Base-by-base conservation (phyloP, 108 stramenopile species). In the Ochromonas danica region DNA sequence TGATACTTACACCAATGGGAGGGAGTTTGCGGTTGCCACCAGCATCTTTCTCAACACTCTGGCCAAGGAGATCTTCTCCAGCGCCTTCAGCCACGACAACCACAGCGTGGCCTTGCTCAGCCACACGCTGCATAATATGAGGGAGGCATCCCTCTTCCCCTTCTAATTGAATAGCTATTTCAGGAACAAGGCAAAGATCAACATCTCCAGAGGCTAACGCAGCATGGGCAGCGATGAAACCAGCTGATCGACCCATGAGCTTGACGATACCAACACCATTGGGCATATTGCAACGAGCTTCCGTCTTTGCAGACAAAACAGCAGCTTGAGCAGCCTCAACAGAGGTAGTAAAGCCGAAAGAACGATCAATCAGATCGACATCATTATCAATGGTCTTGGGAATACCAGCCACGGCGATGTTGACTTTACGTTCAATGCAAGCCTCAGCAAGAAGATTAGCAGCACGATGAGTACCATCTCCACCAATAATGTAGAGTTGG, bases 1-100 rank as follows among this genome's bases (percentile, higher is more conserved):
- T 6, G 6, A 6, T 14, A 51, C 45, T 51, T 22, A 51, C 45
- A 45, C 95, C 97, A 81, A 98, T 96, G 39, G 90, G 78, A 6
- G 96, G 97, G 43, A 97, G 81, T 77, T 93, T 95, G 61, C 90
- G 90, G 85, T 98, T 96, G 6, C 97, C 97, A 83, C 94, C 91
- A 27, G 96, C 95, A 88, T 97, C 97, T 1, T 82, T 89, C 67
- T 95, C 94, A 0, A 90, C 92, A 67, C 87, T 90, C 43, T 82
- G 81, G 38, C 95, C 95, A 42, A 97, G 81, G 17, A 97, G 82
- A 61, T 97, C 97, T 86, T 97, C 95, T 0, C 97, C 97, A 1
- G 97, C 97, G 0, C 97, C 97, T 81, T 98, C 97, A 2, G 97
- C 97, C 38, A 97, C 96, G 2, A 98, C 97, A 40, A 98, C 88